phyloP scores from a whole-genome alignment of 352 stramenopile genomes.

The Thalassiosira ordinaria region DNA sequence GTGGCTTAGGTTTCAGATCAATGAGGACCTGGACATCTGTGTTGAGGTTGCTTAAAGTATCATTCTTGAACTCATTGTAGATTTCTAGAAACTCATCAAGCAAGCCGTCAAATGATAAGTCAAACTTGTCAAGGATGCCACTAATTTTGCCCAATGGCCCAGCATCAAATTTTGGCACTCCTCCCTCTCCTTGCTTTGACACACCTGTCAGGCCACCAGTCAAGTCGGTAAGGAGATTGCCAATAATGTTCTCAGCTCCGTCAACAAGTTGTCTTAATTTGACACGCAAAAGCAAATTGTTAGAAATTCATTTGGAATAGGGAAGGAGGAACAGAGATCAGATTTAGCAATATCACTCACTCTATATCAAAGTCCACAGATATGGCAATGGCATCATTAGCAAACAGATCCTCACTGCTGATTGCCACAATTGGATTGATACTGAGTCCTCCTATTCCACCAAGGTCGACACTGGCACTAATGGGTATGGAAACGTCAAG shows the following conservation, averaged over 20 bases:
- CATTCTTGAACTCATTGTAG: constrained; percentile 15
- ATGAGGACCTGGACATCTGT: constrained; percentile 5
- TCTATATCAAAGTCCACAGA: constrained; percentile 13
- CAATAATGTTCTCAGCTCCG: constrained; percentile 22
- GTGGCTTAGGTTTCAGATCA: constrained; percentile 30
- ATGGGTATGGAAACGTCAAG: constrained; percentile 37
- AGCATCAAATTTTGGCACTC: neutral
- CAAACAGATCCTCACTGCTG: constrained; percentile 15
- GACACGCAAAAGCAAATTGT: neutral
- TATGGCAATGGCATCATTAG: neutral
- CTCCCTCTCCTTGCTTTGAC: too few species aligned
- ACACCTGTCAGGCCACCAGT: neutral
- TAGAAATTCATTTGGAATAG: neutral
- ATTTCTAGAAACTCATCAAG: constrained; percentile 10
- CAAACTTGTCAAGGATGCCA: constrained; percentile 38
- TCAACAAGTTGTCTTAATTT: constrained; percentile 16
- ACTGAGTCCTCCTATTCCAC: neutral
- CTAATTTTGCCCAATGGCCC: constrained; percentile 18
- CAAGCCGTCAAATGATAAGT: constrained; percentile 25
- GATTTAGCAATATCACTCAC: constrained; percentile 2
- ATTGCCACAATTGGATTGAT: constrained; percentile 12
- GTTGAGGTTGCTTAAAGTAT: constrained; percentile 2
- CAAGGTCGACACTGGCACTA: neutral
- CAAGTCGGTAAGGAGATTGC: constrained; percentile 2
- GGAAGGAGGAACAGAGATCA: neutral